These are phyloP conservation scores for Backusella macrospora DNA, from an alignment of 192 early-diverging fungal genomes.

Conservation along the genomic window DNA sequence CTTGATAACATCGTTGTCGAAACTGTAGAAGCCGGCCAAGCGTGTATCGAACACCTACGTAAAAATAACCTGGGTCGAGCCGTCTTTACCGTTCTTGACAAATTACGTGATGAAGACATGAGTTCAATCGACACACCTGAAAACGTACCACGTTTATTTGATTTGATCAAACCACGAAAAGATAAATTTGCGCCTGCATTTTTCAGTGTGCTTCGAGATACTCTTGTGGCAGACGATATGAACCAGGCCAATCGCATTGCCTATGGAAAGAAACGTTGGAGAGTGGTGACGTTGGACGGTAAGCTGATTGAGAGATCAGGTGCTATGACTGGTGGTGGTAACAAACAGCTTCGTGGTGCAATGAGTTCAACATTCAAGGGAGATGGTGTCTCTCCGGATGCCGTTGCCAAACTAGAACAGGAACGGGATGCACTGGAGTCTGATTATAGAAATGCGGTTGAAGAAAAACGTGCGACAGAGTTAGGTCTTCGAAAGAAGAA, in stretches of 20 bases:
- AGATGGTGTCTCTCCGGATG: conserved; percentile 56
- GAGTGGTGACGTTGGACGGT: conserved; percentile 94
- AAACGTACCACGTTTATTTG: conserved; percentile 85
- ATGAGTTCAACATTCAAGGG: conserved; percentile 82
- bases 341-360: conserved; percentile 70
- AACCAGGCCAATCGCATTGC: conserved; percentile 88
- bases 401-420: conserved; percentile 58
- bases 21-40: conserved; percentile 80
- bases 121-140: conserved; percentile 68
- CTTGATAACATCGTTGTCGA: conserved; percentile 94
- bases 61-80: conserved; percentile 86
- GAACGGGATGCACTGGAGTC: conserved; percentile 62
- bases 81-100: conserved; percentile 80
- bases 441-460: conserved; percentile 52
- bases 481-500: conserved; percentile 53
- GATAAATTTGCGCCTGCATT: conserved; percentile 78
- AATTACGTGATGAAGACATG: conserved; percentile 60
- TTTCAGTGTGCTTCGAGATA: conserved; percentile 84
- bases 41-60: conserved; percentile 89
- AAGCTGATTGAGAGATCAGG: conserved; percentile 89
- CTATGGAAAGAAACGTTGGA: conserved; percentile 77
- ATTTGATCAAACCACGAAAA: conserved; percentile 81
- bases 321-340: conserved; percentile 93
- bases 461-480: conserved; percentile 45
- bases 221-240: conserved; percentile 84